Evolutionary conservation across 495 filamentous ascomycete genomes (phyloP).

Genomic region (Neurospora sp.): DNA sequence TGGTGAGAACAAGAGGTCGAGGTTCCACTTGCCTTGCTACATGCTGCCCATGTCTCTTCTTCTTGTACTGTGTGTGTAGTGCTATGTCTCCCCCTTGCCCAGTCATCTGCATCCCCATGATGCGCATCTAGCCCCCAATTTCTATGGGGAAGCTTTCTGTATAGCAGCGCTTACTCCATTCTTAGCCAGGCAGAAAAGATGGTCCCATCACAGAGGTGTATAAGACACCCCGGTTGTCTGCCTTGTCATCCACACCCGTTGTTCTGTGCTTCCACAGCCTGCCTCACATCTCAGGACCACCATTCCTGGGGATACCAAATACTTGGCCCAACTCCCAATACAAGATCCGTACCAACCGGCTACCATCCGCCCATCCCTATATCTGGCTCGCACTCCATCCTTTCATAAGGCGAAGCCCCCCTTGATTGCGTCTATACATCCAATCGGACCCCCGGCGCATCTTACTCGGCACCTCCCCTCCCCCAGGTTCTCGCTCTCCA

Average conservation of each 20-base stretch:
- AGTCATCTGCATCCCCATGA: slow-evolving; percentile 8
- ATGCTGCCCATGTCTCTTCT: background rate
- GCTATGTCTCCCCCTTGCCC: background rate
- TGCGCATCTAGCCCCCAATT: slow-evolving; percentile 23
- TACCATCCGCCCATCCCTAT: slow-evolving; percentile 15
- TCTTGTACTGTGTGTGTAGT: background rate
- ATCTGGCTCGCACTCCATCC: slow-evolving; percentile 17
- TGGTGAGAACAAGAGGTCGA: background rate
- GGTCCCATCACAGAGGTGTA: slow-evolving; percentile 16
- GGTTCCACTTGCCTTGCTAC: background rate
- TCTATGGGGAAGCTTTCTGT: slow-evolving; percentile 11
- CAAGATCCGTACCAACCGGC: slow-evolving; percentile 7
- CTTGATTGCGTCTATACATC: slow-evolving; percentile 11
- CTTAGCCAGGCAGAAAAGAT: slow-evolving; percentile 27
- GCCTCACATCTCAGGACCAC: slow-evolving; percentile 14
- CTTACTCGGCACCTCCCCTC: slow-evolving; percentile 11
- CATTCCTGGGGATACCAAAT: slow-evolving; percentile 4
- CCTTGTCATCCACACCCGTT: slow-evolving; percentile 15
- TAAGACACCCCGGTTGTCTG: slow-evolving; percentile 23
- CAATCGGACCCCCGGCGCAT: slow-evolving; percentile 20
- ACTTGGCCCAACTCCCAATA: slow-evolving; percentile 8
- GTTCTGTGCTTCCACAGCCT: slow-evolving; percentile 14
- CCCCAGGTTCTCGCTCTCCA: slow-evolving; percentile 12
- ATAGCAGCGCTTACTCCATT: slow-evolving; percentile 18
- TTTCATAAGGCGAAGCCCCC: slow-evolving; percentile 2